Percentiles rank a stretch among this genome's conserved stretches.
Evolutionary conservation across 805 yeast genomes (phyloP).

Genomic region (Metschnikowia henanensis): DNA sequence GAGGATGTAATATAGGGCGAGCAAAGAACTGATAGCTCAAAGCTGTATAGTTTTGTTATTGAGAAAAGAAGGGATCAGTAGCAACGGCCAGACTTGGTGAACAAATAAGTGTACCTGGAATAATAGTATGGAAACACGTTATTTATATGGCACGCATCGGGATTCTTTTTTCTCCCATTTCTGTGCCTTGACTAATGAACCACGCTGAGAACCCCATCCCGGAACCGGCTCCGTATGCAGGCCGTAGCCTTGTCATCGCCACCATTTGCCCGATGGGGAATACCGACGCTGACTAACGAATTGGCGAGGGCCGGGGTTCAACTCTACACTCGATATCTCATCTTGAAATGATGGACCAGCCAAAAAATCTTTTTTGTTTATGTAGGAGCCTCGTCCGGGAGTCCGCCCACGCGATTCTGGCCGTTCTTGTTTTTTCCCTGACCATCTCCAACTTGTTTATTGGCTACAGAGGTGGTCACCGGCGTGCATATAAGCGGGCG

Average conservation of each 20-base stretch:
- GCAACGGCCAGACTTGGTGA: too few species aligned
- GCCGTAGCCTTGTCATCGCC: not conserved
- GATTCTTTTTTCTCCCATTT: constrained; percentile 5
- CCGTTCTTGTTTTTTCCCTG: not conserved
- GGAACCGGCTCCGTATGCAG: constrained; percentile 5
- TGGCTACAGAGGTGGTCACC: not conserved
- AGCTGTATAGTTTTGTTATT: too few species aligned
- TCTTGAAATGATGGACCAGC: too few species aligned
- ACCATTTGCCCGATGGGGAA: constrained; percentile 4
- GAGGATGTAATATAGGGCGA: too few species aligned
- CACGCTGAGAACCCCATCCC: not conserved
- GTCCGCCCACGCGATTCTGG: not conserved
- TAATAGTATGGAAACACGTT: not conserved
- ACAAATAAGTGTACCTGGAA: not conserved
- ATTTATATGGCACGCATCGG: not conserved
- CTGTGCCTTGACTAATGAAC: constrained; percentile 4
- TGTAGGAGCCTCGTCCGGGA: not conserved
- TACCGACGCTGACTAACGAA: constrained; percentile 1
- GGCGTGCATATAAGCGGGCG: not conserved
- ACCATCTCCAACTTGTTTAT: constrained; percentile 1
- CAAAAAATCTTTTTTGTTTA: too few species aligned
- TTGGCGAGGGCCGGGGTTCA: too few species aligned
- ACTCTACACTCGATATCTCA: too few species aligned
- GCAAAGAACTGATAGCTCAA: too few species aligned
- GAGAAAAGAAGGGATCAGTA: too few species aligned